Base-by-base conservation (phyloP, 768 basidiomycete genomes). In the Steccherinum ochraceum region DNA sequence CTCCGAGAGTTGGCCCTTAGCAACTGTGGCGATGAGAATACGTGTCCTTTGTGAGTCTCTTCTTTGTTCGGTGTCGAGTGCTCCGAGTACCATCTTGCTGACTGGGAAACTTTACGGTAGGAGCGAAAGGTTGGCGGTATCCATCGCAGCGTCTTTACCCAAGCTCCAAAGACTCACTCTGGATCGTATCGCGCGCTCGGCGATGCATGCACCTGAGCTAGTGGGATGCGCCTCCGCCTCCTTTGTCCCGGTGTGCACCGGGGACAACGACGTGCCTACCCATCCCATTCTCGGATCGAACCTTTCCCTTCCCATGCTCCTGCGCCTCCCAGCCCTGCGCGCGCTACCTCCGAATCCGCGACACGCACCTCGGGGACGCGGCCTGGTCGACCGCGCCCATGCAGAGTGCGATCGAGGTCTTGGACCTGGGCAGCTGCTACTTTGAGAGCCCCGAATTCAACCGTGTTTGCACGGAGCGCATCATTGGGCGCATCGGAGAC, bases 111-210 rank as follows among this genome's bases (percentile, higher is more conserved):
- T 40, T 26, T 39, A n/a, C 54, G 7, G 7, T 53, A 84, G 81
- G 67, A 83, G 81, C 66, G 86, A 89, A 61, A 74, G 86, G 23
- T 72, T 86, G 0, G 81, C 78, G 50, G 85, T 87, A 13, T 76
- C 79, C 3, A 80, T 89, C 54, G 84, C 84, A 0, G 77, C 79
- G 1, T 77, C 79, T 1, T 63, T 80, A 4, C 78, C 78, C 11
- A 65, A 69, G 57, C 76, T 89, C 48, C 63, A 76, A 45, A 72
- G 78, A 44, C 73, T 89, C 51, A 69, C 74, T 3, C 70, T 89
- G 11, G 78, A 82, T 46, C 78, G 78, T 58, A 75, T 89, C 58
- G 77, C 81, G 19, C 81, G 86, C 50, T 86, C 84, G 0, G 70
- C 71, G 24, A 51, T 84, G 20, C 83, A 87, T 60, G 79, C 84